Evolutionary conservation across 176 grass and related monocot genomes (phyloP), one percentile per base, ranked within the genome.

Genomic region (Phyllostachys edulis): DNA sequence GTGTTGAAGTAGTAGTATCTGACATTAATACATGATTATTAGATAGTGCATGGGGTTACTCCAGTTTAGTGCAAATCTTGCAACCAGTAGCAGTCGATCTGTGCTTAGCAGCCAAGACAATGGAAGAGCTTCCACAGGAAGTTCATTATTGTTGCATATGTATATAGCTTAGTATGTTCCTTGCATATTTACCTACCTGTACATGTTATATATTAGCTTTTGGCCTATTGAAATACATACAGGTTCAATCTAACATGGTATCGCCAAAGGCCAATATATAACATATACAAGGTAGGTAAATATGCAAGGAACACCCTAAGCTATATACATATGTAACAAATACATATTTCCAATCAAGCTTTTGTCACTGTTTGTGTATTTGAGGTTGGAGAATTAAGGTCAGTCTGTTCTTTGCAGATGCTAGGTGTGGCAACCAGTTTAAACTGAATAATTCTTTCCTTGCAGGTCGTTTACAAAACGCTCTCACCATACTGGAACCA

Each of bases 391-490:
- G 8, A 47, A 68, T 60, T 18, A 18, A 18, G 36, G 17, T 9
- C n/a, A 24, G 13, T 6, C 32, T 71, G 34, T n/a, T 64, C 9
- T 1, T 10, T 15, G 6, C 38, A 61, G 50, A 24, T 73, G 39
- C 23, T 65, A 60, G 72, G 74, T 65, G 42, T 4, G 23, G 21
- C 5, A 40, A 11, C 71, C 54, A 32, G 5, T 44, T 68, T 44
- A 40, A 83, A 36, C 79, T 74, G 39, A 52, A 39, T 51, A 23
- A 18, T 49, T 89, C 42, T 12, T 87, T 65, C 39, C 21, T 9
- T 87, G 67, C 82, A 98, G 96, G 90, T 96, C 50, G 86, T 99
- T 75, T 77, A 96, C 88, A 99, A 94, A 85, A 99, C 96, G n/a
- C 72, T 96, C 40, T 62, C 62, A 66, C 96, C 96, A 2, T 77